These are phyloP conservation scores for Penicillium sp. DNA, from an alignment of 2,329 filamentous ascomycete species.

Conservation along the genomic window DNA sequence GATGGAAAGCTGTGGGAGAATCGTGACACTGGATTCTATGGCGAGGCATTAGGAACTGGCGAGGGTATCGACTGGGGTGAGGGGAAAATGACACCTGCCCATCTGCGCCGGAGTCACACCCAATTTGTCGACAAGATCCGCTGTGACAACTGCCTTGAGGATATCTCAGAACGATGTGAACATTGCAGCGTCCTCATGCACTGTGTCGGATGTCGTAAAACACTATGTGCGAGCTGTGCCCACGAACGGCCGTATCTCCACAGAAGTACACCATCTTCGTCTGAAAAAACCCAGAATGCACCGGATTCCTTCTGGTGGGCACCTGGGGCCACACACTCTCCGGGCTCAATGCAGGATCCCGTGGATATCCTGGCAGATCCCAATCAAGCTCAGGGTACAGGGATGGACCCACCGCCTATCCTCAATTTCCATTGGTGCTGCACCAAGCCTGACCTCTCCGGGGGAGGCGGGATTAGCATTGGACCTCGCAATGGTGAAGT, in stretches of 20 bases:
- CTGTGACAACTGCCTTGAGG: slow-evolving; percentile 55
- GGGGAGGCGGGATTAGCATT: slow-evolving; percentile 59
- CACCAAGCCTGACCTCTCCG: slow-evolving; percentile 60
- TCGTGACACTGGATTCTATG: slow-evolving; percentile 54
- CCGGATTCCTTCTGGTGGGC: slow-evolving; percentile 59
- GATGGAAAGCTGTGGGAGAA: slow-evolving; percentile 59
- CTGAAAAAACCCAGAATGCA: slow-evolving; percentile 9
- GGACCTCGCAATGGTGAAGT: slow-evolving; percentile 54
- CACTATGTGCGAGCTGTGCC: slow-evolving; percentile 60
- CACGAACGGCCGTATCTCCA: slow-evolving; percentile 55
- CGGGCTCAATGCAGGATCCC: slow-evolving; percentile 59
- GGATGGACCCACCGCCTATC: slow-evolving; percentile 41
- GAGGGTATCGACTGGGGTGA: slow-evolving; percentile 48
- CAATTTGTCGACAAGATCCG: slow-evolving; percentile 55
- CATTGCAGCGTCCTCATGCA: slow-evolving; percentile 63
- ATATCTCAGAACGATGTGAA: slow-evolving; percentile 58
- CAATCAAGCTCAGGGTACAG: slow-evolving; percentile 27
- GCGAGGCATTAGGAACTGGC: slow-evolving; percentile 55
- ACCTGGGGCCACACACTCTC: slow-evolving; percentile 54
- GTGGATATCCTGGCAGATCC: slow-evolving; percentile 20
- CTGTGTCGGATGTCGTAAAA: slow-evolving; percentile 61
- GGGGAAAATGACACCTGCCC: slow-evolving; percentile 55
- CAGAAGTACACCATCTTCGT: slow-evolving; percentile 11
- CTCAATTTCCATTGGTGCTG: slow-evolving; percentile 63
- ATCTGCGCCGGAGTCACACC: slow-evolving; percentile 55